Conservation (phyloP, 1,284 basidiomycete species). For the Laetiporus sulphureus region DNA sequence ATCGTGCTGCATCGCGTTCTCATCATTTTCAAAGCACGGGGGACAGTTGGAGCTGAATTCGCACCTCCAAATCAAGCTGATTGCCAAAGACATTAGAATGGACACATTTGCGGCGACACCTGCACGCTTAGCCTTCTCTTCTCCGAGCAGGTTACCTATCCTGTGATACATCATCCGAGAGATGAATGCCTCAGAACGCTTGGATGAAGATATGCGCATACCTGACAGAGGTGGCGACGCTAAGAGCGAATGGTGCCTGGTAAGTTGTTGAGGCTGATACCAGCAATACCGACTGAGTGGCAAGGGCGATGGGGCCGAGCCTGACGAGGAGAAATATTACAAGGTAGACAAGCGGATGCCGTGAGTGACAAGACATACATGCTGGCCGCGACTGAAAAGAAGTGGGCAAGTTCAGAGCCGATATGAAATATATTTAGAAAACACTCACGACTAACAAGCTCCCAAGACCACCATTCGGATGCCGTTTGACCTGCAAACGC, state of each 20-base stretch:
- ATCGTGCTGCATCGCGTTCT: slow-evolving; percentile 38
- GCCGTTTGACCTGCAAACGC: slow-evolving; percentile 41
- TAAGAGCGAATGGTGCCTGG: slow-evolving; percentile 80
- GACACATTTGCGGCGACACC: slow-evolving; percentile 55
- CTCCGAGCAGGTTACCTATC: slow-evolving; percentile 80
- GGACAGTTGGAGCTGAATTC: slow-evolving; percentile 11
- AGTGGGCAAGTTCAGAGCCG: slow-evolving; percentile 6
- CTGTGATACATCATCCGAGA: slow-evolving; percentile 30
- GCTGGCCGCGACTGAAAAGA: slow-evolving; percentile 46
- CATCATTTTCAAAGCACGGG: background rate
- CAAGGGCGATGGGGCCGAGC: slow-evolving; percentile 55
- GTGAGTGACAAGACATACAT: slow-evolving; percentile 31
- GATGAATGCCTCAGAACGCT: background rate
- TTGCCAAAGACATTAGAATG: slow-evolving; percentile 51
- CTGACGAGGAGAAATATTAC: slow-evolving; percentile 18
- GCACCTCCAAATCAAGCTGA: slow-evolving; percentile 61
- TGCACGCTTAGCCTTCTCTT: slow-evolving; percentile 62
- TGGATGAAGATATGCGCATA: slow-evolving; percentile 25
- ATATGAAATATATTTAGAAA: background rate
- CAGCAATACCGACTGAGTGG: slow-evolving; percentile 69
- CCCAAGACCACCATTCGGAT: slow-evolving; percentile 93
- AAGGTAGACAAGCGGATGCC: background rate
- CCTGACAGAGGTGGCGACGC: slow-evolving; percentile 81
- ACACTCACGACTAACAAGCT: slow-evolving; percentile 52
- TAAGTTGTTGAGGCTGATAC: slow-evolving; percentile 74